A percentile compares a stretch with the other conserved stretches of the same genome.
Evolutionary conservation across 345 rosid genomes (phyloP).

Genomic region (Boechera stricta): DNA sequence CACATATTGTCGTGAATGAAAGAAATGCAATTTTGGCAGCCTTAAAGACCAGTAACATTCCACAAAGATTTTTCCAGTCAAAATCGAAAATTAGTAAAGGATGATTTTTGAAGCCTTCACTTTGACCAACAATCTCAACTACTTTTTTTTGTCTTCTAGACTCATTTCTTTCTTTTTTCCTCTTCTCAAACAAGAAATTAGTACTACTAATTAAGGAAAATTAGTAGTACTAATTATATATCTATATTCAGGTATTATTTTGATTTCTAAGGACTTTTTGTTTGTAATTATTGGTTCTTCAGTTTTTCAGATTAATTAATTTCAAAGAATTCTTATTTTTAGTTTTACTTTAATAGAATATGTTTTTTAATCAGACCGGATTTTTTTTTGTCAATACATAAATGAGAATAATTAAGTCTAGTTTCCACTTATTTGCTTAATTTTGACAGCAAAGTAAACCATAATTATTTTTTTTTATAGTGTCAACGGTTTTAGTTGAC

Average conservation of each 20-base stretch:
- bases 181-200: not conserved
- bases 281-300: not conserved
- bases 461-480: not conserved
- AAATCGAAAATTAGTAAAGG: slow-evolving; percentile 8
- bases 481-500: slow-evolving; percentile 26
- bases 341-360: not conserved
- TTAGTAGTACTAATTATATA: no score
- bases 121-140: slow-evolving; percentile 29
- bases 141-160: slow-evolving; percentile 16
- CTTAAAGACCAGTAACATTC: slow-evolving; percentile 42
- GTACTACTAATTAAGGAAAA: no score
- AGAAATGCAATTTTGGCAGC: slow-evolving; percentile 43
- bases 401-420: not conserved
- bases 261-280: not conserved
- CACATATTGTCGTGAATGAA: slow-evolving; percentile 31
- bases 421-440: not conserved
- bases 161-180: not conserved
- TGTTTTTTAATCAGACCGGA: not conserved
- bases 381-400: not conserved
- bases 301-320: not conserved
- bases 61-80: slow-evolving; percentile 62
- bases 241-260: not conserved
- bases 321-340: not conserved
- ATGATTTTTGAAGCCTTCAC: slow-evolving; percentile 32
- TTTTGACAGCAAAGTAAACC: slow-evolving; percentile 23